Conservation (phyloP, 2,329 filamentous ascomycete genomes). For the Ophiostoma sp. region DNA sequence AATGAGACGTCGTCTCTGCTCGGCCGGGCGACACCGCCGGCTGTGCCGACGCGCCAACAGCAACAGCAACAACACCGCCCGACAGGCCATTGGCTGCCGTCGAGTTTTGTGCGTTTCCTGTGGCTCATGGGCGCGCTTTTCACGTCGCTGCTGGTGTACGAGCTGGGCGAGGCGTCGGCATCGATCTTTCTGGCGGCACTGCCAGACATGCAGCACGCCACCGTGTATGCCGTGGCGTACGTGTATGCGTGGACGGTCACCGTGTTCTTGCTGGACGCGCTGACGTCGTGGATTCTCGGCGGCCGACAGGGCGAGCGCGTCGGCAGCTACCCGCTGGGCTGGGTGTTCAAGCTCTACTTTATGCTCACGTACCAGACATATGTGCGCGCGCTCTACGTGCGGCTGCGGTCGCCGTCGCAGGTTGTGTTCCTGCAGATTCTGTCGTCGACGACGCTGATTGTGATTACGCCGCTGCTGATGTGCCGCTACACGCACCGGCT, state of each 20-base stretch:
- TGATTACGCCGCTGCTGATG: conserved; percentile 60
- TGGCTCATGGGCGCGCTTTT: conserved; percentile 63
- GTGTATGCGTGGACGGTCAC: conserved; percentile 66
- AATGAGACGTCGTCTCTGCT: conserved; percentile 29
- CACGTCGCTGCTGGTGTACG: conserved; percentile 59
- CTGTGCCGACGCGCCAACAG: conserved; percentile 35
- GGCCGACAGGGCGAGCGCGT: conserved; percentile 61
- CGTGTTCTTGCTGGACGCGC: conserved; percentile 57
- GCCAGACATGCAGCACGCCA: conserved; percentile 49
- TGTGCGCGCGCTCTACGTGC: conserved; percentile 62
- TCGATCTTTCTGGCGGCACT: conserved; percentile 63
- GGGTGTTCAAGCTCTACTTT: conserved; percentile 66
- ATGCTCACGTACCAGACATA: conserved; percentile 67
- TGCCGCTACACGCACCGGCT: conserved; percentile 53
- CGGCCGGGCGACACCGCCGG: conserved; percentile 22
- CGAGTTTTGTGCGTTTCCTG: conserved; percentile 62
- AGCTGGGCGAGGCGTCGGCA: conserved; percentile 62
- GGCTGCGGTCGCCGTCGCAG: conserved; percentile 58
- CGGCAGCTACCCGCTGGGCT: conserved; percentile 63
- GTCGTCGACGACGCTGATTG: conserved; percentile 57
- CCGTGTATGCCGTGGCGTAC: conserved; percentile 61
- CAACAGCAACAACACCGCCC: no score
- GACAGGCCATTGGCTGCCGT: conserved; percentile 48
- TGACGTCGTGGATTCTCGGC: conserved; percentile 62
- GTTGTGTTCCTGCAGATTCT: conserved; percentile 61